phyloP scores from a whole-genome alignment of 2,329 filamentous ascomycete genomes.

The Paramyrothecium roridum region DNA sequence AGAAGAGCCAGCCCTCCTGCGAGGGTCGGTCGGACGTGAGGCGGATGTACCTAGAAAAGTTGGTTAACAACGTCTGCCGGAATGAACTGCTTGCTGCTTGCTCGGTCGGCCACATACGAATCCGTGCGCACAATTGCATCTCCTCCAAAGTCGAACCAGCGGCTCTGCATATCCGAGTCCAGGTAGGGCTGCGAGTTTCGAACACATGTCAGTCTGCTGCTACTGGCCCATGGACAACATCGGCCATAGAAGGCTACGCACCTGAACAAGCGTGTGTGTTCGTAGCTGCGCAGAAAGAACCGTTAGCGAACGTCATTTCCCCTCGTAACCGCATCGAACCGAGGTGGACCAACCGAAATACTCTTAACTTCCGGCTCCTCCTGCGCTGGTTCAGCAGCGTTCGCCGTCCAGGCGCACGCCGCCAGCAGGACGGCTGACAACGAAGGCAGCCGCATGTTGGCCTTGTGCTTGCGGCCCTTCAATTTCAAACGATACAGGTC shows the following conservation, averaged over 20 bases:
- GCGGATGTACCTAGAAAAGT: conserved; percentile 71
- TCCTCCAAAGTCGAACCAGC: conserved; percentile 99
- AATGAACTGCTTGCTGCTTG: not conserved
- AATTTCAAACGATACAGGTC: not conserved
- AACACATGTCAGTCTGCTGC: conserved; percentile 11
- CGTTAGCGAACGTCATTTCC: conserved; percentile 13
- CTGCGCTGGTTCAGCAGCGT: conserved; percentile 39
- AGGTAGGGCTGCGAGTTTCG: conserved; percentile 72
- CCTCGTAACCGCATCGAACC: not conserved
- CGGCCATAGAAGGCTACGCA: conserved; percentile 43
- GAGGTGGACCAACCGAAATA: conserved; percentile 39
- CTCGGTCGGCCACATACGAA: conserved; percentile 45
- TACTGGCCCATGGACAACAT: too few relatives aligned
- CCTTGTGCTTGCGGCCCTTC: conserved; percentile 1
- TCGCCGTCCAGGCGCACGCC: conserved; percentile 46
- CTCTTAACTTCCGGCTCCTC: conserved; percentile 48
- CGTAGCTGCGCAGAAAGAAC: conserved; percentile 57
- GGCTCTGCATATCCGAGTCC: conserved; percentile 95
- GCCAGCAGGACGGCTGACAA: conserved; percentile 47
- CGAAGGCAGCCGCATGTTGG: conserved; percentile 45
- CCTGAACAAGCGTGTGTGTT: conserved; percentile 79
- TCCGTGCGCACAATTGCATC: conserved; percentile 80
- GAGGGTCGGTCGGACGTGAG: conserved; percentile 88
- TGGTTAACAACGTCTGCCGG: conserved; percentile 1
- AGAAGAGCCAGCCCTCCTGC: conserved; percentile 91